These are phyloP conservation scores for Bruguiera hainesii DNA, from an alignment of 441 rosid genomes.

Conservation along the genomic window DNA sequence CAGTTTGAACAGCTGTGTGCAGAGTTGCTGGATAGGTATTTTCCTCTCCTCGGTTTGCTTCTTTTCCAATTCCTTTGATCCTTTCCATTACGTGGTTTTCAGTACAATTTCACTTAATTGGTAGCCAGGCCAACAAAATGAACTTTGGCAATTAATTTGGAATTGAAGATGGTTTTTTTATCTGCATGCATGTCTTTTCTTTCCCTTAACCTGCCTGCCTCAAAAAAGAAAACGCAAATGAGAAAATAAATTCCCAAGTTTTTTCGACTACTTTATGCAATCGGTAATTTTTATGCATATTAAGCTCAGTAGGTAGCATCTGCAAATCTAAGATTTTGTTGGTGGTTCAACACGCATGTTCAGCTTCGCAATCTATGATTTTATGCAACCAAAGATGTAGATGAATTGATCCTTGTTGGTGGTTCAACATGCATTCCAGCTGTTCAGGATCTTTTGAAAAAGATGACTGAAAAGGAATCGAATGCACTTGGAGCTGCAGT, in stretches of 20 bases:
- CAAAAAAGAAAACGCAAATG: too few species aligned
- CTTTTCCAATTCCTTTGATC: background rate
- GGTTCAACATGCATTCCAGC: slow-evolving; percentile 95
- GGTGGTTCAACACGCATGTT: slow-evolving; percentile 23
- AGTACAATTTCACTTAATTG: background rate
- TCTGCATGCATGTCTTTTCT: background rate
- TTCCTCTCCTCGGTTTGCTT: background rate
- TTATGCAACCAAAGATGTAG: slow-evolving; percentile 68
- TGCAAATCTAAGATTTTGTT: slow-evolving; percentile 14
- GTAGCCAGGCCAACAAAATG: too few species aligned
- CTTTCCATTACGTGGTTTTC: background rate
- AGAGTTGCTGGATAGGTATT: slow-evolving; percentile 79
- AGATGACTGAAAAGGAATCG: slow-evolving; percentile 79
- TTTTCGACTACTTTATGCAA: too few species aligned
- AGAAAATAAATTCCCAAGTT: too few species aligned
- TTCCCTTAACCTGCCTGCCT: background rate
- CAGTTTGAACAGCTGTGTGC: slow-evolving; percentile 87
- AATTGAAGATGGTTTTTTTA: background rate
- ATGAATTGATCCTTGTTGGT: slow-evolving; percentile 92
- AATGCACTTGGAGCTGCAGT: slow-evolving; percentile 95
- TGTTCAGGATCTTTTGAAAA: slow-evolving; percentile 73
- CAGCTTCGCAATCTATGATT: too few species aligned
- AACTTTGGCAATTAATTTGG: background rate
- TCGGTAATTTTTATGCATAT: too few species aligned
- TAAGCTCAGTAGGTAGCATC: background rate